Conservation (phyloP, 140 eudicot genomes). For the Flaveria floridana region DNA sequence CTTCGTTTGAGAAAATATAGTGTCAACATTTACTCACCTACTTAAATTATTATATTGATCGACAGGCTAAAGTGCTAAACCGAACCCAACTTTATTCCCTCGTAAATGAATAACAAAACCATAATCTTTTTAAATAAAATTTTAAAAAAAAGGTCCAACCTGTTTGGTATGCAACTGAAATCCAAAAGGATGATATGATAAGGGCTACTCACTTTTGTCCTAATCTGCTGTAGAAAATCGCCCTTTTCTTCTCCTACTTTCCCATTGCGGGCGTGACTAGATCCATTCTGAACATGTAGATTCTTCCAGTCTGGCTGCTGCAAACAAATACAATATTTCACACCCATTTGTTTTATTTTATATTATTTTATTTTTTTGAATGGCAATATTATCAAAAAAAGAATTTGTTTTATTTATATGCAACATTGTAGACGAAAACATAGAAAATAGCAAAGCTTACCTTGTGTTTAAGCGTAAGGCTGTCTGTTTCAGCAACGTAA, state of each 20-base stretch:
- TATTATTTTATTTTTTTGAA: no score
- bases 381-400: no score
- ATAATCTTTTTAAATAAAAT: neutral
- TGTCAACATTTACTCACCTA: neutral
- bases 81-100: no score
- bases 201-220: constrained; percentile 67
- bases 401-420: neutral
- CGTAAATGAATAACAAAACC: neutral
- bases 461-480: constrained; percentile 35
- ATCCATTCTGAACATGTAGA: constrained; percentile 37
- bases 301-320: constrained; percentile 48
- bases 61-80: no score
- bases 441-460: constrained; percentile 35
- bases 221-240: constrained; percentile 88
- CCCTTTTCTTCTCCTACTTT: constrained; percentile 51
- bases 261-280: constrained; percentile 27
- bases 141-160: neutral
- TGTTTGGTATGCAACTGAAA: constrained; percentile 1
- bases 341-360: constrained; percentile 3
- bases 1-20: neutral
- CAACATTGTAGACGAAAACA: constrained; percentile 7
- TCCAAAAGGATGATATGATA: constrained; percentile 4
- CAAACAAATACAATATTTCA: constrained; percentile 20
- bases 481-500: constrained; percentile 29
- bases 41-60: no score